phyloP scores from a whole-genome alignment of 2,329 filamentous ascomycete genomes.

The Xylaria sp. region DNA sequence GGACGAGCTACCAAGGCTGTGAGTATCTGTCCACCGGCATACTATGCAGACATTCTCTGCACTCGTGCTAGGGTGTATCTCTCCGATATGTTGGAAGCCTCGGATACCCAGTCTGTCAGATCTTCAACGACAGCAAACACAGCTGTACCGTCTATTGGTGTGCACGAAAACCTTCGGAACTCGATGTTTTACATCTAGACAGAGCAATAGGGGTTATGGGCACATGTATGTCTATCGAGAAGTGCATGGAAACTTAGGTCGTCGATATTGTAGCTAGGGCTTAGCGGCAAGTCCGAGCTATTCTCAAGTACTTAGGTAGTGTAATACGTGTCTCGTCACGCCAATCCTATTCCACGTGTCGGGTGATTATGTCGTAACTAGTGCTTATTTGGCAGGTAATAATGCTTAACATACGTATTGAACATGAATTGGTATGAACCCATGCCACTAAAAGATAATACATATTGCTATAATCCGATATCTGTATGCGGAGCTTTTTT shows the following conservation, averaged over 20 bases:
- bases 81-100: conserved; percentile 67
- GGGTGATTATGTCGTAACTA: too few relatives aligned
- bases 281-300: not conserved
- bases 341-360: too few relatives aligned
- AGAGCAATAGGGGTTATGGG: not conserved
- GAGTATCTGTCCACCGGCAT: conserved; percentile 86
- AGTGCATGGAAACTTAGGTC: not conserved
- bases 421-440: too few relatives aligned
- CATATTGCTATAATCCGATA: too few relatives aligned
- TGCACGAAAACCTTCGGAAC: conserved; percentile 58
- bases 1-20: conserved; percentile 90
- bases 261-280: not conserved
- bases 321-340: too few relatives aligned
- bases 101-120: conserved; percentile 47
- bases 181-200: conserved; percentile 68
- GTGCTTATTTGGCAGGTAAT: too few relatives aligned
- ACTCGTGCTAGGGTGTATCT: conserved; percentile 80
- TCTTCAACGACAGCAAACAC: not conserved
- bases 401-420: too few relatives aligned
- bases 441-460: too few relatives aligned
- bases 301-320: too few relatives aligned
- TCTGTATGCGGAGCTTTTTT: too few relatives aligned
- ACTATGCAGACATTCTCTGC: conserved; percentile 89
- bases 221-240: not conserved
- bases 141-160: not conserved